Conservation (phyloP, 257 asterid species). For the Marsdenia floribunda region DNA sequence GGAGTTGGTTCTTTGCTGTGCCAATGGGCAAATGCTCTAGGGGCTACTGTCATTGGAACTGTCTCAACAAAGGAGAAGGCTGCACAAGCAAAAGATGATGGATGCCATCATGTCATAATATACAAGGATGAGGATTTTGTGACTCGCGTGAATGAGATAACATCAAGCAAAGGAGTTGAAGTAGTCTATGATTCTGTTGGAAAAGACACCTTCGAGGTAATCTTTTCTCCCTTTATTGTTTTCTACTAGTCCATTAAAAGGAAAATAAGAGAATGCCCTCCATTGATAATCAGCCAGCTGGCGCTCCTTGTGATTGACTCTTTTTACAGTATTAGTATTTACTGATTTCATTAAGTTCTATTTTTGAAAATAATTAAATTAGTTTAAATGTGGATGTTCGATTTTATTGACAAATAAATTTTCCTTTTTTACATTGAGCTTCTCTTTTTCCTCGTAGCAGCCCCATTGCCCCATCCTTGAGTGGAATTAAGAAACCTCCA, state of each 20-base stretch:
- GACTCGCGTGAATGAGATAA: constrained; percentile 73
- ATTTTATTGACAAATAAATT: too few species aligned
- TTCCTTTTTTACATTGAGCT: not conserved
- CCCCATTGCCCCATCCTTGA: not conserved
- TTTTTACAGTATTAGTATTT: not conserved
- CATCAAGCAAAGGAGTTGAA: constrained; percentile 91
- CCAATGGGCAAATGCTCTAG: constrained; percentile 94
- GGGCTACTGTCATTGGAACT: constrained; percentile 93
- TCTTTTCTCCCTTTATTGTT: not conserved
- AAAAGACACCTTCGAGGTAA: constrained; percentile 93
- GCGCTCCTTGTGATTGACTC: not conserved
- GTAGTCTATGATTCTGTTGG: constrained; percentile 99
- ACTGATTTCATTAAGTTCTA: not conserved
- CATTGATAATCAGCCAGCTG: not conserved
- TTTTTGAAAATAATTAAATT: not conserved
- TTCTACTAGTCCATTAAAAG: not conserved
- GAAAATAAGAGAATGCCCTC: not conserved
- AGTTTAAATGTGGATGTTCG: not conserved
- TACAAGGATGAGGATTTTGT: constrained; percentile 86
- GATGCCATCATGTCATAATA: constrained; percentile 79
- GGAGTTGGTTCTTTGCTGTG: constrained; percentile 93
- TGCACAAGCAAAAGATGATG: constrained; percentile 84
- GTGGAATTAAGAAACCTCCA: not conserved
- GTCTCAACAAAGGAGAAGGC: constrained; percentile 91
- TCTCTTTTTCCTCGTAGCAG: not conserved